phyloP scores from a whole-genome alignment of 768 basidiomycete species.

The Tylopilus subfusipes region DNA sequence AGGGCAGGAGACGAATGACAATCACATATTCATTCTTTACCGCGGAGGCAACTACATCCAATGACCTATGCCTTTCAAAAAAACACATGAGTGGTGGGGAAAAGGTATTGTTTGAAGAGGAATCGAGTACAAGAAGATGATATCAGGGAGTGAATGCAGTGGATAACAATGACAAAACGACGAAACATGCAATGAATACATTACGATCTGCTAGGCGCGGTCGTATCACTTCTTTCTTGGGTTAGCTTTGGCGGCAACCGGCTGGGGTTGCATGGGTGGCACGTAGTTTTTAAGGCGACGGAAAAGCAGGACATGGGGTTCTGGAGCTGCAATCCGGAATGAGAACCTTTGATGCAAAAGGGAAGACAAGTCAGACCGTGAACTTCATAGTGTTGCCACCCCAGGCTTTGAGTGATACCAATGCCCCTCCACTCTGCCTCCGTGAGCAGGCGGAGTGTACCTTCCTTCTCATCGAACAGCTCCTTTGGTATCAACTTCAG shows the following conservation, averaged over 20 bases:
- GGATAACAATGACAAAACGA: constrained; percentile 20
- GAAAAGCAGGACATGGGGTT: constrained; percentile 92
- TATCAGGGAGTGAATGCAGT: constrained; percentile 18
- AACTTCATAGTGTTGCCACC: constrained; percentile 98
- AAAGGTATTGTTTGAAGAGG: constrained; percentile 5
- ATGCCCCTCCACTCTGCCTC: constrained; percentile 96
- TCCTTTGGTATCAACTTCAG: constrained; percentile 90
- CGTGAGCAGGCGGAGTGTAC: constrained; percentile 73
- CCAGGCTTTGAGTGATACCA: constrained; percentile 92
- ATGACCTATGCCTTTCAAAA: constrained; percentile 1
- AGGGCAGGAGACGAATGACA: neutral
- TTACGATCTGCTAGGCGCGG: constrained; percentile 1
- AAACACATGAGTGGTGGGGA: constrained; percentile 5
- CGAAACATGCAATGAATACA: constrained; percentile 21
- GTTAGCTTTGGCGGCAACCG: constrained; percentile 38
- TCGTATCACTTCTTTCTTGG: constrained; percentile 38
- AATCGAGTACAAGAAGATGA: constrained; percentile 7
- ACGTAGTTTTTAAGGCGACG: constrained; percentile 72
- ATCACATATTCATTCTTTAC: constrained; percentile 12
- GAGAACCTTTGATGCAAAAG: constrained; percentile 7
- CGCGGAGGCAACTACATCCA: constrained; percentile 5
- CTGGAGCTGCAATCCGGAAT: constrained; percentile 57
- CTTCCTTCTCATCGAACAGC: constrained; percentile 73
- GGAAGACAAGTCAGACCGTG: constrained; percentile 56
- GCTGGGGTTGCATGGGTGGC: constrained; percentile 46